These are phyloP conservation scores for Pseudozyma tsukubaensis DNA, from an alignment of 1,284 basidiomycete species.

Conservation along the genomic window DNA sequence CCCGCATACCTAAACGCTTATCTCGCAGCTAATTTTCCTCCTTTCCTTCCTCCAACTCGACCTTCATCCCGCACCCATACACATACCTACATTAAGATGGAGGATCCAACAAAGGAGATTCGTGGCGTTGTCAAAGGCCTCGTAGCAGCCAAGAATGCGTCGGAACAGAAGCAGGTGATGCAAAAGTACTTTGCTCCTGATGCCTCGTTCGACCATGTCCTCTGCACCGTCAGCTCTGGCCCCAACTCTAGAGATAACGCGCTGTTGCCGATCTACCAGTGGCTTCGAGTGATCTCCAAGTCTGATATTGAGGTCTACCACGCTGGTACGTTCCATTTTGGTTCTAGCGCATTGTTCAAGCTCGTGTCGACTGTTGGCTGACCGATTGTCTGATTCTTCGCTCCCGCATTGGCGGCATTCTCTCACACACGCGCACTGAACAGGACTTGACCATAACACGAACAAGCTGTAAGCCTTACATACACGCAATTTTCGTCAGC, in stretches of 20 bases:
- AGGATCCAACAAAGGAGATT: conserved; percentile 62
- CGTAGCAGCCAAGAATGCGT: conserved; percentile 58
- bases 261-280: conserved; percentile 66
- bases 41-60: too few relatives aligned
- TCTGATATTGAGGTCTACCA: conserved; percentile 58
- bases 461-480: conserved; percentile 18
- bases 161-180: conserved; percentile 58
- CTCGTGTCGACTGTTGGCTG: neutral
- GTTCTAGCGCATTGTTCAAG: neutral
- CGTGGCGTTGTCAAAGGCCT: conserved; percentile 62
- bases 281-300: conserved; percentile 59
- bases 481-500: too few relatives aligned
- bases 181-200: conserved; percentile 61
- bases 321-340: conserved; percentile 51
- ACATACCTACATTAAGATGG: conserved; percentile 45
- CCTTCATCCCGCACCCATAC: neutral
- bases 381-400: neutral
- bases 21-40: too few relatives aligned
- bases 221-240: conserved; percentile 58
- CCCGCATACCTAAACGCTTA: too few relatives aligned
- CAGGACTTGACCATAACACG: conserved; percentile 31
- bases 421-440: too few relatives aligned
- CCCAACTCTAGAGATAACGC: conserved; percentile 62
- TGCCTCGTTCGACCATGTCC: conserved; percentile 65
- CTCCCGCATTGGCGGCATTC: too few relatives aligned